A percentile compares a stretch with the other conserved stretches of the same genome.
These are phyloP conservation scores for Lachnellula arida DNA, from an alignment of 2,329 filamentous ascomycete genomes.

Conservation along the genomic window DNA sequence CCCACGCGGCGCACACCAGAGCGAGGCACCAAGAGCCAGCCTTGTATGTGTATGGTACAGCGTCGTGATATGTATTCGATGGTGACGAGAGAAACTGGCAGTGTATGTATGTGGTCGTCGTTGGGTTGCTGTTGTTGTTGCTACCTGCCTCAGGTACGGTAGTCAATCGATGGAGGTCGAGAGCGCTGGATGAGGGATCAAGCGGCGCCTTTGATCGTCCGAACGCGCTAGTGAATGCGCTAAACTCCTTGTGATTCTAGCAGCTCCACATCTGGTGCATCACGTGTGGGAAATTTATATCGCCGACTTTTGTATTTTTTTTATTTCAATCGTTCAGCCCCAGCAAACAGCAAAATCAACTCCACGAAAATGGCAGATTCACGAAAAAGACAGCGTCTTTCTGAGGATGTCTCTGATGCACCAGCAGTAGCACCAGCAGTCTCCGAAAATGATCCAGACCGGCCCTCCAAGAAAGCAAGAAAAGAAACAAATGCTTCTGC, in stretches of 20 bases:
- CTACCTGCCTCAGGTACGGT: too few species aligned
- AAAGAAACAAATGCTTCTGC: slow-evolving; percentile 47
- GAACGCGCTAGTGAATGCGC: background rate
- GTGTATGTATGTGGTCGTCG: background rate
- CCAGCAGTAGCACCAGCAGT: slow-evolving; percentile 1
- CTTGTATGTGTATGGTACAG: slow-evolving; percentile 14
- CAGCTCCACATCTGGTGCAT: background rate
- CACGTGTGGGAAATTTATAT: background rate
- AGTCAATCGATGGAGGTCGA: background rate
- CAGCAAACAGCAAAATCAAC: background rate
- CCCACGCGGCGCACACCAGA: slow-evolving; percentile 18
- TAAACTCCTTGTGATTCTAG: background rate
- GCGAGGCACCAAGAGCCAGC: slow-evolving; percentile 10
- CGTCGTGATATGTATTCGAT: slow-evolving; percentile 9
- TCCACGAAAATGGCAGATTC: slow-evolving; percentile 13
- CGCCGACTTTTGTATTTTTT: background rate
- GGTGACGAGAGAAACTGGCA: background rate
- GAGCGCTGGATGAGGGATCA: background rate
- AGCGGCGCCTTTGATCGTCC: background rate
- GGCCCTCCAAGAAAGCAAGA: slow-evolving; percentile 50
- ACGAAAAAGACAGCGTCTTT: slow-evolving; percentile 26
- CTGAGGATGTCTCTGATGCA: slow-evolving; percentile 21
- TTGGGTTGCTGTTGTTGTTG: background rate
- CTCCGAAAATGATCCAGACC: slow-evolving; percentile 19
- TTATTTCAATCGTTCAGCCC: background rate